A percentile compares a stretch with the other conserved stretches of the same genome.
Conservation (phyloP, 768 basidiomycete species). For the Tricholoma bakamatsutake region DNA sequence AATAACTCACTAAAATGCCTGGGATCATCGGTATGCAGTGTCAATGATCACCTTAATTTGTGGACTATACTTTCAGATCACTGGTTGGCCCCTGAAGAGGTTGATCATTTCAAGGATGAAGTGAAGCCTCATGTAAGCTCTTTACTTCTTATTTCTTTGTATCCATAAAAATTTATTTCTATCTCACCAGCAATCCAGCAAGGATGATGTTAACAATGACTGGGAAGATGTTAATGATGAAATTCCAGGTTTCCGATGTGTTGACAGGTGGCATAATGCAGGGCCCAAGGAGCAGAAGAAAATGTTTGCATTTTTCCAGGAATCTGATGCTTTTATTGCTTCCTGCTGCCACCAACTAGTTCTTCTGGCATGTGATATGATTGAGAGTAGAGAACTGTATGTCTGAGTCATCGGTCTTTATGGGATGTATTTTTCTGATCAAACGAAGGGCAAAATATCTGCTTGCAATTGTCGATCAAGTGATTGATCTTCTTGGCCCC, state of each 20-base stretch:
- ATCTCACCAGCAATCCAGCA: background rate
- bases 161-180: background rate
- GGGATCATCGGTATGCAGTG: background rate
- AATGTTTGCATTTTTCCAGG: too few species aligned
- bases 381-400: too few species aligned
- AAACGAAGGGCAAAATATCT: background rate
- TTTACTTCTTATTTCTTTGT: background rate
- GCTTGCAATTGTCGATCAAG: background rate
- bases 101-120: background rate
- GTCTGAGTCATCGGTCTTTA: background rate
- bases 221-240: background rate
- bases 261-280: too few species aligned
- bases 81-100: too few species aligned
- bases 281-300: too few species aligned
- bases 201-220: background rate
- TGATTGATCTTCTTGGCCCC: background rate
- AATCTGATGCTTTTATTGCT: too few species aligned
- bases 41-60: background rate
- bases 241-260: background rate
- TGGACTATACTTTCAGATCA: too few species aligned
- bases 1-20: background rate
- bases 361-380: too few species aligned
- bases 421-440: background rate
- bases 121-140: background rate
- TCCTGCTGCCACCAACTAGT: too few species aligned